A percentile compares a stretch with the other conserved stretches of the same genome.
Evolutionary conservation across 2,329 filamentous ascomycete species (phyloP).

Genomic region (Paraphoma sp.): DNA sequence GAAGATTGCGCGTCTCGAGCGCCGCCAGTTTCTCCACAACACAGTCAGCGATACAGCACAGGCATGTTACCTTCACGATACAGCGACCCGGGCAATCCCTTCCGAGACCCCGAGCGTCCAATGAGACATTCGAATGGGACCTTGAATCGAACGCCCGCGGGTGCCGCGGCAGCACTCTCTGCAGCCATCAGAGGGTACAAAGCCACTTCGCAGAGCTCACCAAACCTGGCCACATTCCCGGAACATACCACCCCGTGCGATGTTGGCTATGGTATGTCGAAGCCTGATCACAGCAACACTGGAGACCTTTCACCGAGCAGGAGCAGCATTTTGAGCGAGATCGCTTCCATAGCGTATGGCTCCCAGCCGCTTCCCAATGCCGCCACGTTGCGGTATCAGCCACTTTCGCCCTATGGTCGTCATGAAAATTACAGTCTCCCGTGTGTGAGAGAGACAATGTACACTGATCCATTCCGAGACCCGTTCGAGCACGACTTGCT

Average conservation of each 20-base stretch:
- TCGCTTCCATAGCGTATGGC: slow-evolving; percentile 20
- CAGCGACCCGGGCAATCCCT: slow-evolving; percentile 17
- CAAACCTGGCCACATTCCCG: not conserved
- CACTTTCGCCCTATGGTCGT: slow-evolving; percentile 29
- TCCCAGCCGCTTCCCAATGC: slow-evolving; percentile 22
- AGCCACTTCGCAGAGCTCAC: slow-evolving; percentile 9
- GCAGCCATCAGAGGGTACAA: slow-evolving; percentile 22
- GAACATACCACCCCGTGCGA: slow-evolving; percentile 6
- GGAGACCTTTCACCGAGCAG: slow-evolving; percentile 8
- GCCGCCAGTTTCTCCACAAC: slow-evolving; percentile 3
- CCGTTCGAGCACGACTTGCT: slow-evolving; percentile 39
- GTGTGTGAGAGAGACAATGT: slow-evolving; percentile 12
- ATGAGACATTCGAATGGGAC: slow-evolving; percentile 6
- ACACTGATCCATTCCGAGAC: slow-evolving; percentile 29
- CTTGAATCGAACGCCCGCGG: slow-evolving; percentile 9
- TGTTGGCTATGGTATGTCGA: slow-evolving; percentile 25
- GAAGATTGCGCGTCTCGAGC: not conserved
- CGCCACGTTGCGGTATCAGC: slow-evolving; percentile 24
- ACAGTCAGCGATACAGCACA: slow-evolving; percentile 8
- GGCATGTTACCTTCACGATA: slow-evolving; percentile 8
- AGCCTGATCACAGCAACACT: slow-evolving; percentile 22
- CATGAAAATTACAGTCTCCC: slow-evolving; percentile 7
- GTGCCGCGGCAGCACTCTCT: slow-evolving; percentile 11
- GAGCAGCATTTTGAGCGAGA: slow-evolving; percentile 22
- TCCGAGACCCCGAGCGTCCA: slow-evolving; percentile 10